Evolutionary conservation across 78 protist species (phyloP).

Genomic region (Trichosphaerium sp.): DNA sequence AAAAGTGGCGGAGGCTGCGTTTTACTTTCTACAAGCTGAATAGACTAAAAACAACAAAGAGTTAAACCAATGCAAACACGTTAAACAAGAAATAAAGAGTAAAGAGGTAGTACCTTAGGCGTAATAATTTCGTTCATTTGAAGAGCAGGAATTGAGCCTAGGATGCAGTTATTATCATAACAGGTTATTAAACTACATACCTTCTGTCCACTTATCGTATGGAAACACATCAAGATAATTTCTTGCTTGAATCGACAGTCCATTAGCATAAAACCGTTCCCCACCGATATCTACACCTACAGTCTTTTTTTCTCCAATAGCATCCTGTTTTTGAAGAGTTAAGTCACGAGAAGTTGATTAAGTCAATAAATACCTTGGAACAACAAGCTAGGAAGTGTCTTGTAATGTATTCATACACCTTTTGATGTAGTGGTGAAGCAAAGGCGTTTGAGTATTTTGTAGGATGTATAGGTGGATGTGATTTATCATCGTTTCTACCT

Average conservation of each 20-base stretch:
- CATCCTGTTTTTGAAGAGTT: too few species aligned
- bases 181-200: too few species aligned
- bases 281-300: slow-evolving; percentile 50
- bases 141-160: slow-evolving; percentile 71
- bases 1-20: slow-evolving; percentile 87
- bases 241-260: slow-evolving; percentile 50
- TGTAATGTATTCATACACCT: slow-evolving; percentile 76
- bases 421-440: too few species aligned
- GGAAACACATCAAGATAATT: slow-evolving; percentile 76
- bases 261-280: slow-evolving; percentile 33
- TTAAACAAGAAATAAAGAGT: too few species aligned
- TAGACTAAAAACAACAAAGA: too few species aligned
- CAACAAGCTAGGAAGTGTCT: slow-evolving; percentile 95
- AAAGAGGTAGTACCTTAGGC: slow-evolving; percentile 52
- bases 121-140: slow-evolving; percentile 48
- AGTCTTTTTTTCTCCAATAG: slow-evolving; percentile 74
- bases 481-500: slow-evolving; percentile 79
- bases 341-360: too few species aligned
- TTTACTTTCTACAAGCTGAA: slow-evolving; percentile 15
- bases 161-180: too few species aligned
- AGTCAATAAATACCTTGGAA: too few species aligned
- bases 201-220: slow-evolving; percentile 77
- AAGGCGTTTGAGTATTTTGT: slow-evolving; percentile 21
- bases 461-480: slow-evolving; percentile 99
- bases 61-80: too few species aligned